phyloP scores from a whole-genome alignment of 129 eudicot species.

The Dittrichia graveolens region DNA sequence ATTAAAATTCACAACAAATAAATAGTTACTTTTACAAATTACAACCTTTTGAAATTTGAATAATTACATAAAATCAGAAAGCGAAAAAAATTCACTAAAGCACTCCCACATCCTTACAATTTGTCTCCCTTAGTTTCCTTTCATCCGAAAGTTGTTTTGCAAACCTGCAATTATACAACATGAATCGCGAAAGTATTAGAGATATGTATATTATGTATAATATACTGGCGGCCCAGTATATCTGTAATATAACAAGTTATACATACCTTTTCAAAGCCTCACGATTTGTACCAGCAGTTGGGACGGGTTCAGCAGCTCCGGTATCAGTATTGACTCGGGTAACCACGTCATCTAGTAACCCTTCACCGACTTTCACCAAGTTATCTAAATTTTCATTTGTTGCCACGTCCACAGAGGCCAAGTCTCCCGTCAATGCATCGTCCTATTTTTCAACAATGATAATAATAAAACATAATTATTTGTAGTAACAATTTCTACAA shows the following conservation, averaged over 20 bases:
- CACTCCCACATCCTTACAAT: neutral
- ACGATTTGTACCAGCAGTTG: constrained; percentile 51
- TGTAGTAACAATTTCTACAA: no score
- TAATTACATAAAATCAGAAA: neutral
- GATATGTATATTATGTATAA: no score
- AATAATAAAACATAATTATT: neutral
- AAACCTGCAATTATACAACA: constrained; percentile 32
- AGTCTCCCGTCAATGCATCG: constrained; percentile 42
- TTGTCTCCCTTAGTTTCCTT: constrained; percentile 39
- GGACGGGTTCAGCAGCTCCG: constrained; percentile 41
- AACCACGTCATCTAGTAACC: constrained; percentile 41
- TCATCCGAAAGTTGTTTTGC: constrained; percentile 55
- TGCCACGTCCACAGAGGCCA: constrained; percentile 46
- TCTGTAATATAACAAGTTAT: no score
- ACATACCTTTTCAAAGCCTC: constrained; percentile 39
- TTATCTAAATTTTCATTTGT: constrained; percentile 42
- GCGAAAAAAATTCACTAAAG: neutral
- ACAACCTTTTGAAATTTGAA: neutral
- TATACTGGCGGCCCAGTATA: no score
- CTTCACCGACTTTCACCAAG: constrained; percentile 40
- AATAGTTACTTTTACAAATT: neutral
- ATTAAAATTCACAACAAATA: neutral
- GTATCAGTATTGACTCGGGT: constrained; percentile 50
- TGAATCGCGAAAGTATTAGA: no score
- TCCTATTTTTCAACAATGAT: constrained; percentile 28